Evolutionary conservation across 257 asterid species (phyloP).

Genomic region (Anisodus tanguticus): DNA sequence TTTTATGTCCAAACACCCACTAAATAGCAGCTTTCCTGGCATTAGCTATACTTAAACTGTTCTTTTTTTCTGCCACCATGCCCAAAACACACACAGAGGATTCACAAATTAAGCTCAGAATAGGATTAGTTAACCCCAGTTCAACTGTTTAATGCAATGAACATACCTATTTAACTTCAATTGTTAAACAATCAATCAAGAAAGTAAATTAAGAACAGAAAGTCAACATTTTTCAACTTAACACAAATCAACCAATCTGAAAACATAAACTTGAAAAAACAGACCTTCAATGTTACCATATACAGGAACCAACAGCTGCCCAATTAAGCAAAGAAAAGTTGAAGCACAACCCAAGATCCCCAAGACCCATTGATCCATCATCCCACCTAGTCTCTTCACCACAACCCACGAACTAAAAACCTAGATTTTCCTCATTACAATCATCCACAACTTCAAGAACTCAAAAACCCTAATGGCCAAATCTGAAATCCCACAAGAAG

Average conservation of each 20-base stretch:
- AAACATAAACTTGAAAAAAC: constrained; percentile 26
- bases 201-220: neutral
- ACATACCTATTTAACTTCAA: neutral
- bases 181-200: neutral
- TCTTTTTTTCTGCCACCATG: neutral
- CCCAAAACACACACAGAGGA: neutral
- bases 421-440: constrained; percentile 31
- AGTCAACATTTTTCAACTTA: neutral
- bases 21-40: neutral
- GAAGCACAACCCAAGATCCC: constrained; percentile 43
- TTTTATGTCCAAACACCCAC: too few species aligned
- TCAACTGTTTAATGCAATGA: constrained; percentile 23
- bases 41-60: neutral
- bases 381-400: constrained; percentile 41
- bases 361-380: constrained; percentile 62
- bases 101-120: neutral
- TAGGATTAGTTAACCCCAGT: neutral
- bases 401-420: constrained; percentile 25
- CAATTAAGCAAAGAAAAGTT: constrained; percentile 45
- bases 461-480: neutral
- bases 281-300: constrained; percentile 84
- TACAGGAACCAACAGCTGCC: constrained; percentile 54
- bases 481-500: neutral
- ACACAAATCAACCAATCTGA: constrained; percentile 22
- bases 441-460: constrained; percentile 26